Evolutionary conservation across 441 rosid genomes (phyloP).

Genomic region (Isatis lusitanica): DNA sequence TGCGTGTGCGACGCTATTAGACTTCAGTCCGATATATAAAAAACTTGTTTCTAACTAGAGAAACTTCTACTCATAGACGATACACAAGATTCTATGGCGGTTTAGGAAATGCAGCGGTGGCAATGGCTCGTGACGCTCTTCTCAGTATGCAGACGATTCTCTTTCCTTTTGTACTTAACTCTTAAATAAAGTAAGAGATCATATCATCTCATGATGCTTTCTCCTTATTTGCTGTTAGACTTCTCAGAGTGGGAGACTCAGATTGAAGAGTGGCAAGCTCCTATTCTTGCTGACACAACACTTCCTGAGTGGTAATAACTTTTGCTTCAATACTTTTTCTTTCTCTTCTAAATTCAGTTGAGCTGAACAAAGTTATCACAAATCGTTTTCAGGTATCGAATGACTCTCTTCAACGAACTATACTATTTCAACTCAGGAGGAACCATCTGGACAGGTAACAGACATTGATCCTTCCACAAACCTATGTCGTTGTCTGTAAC

Average conservation of each 20-base stretch:
- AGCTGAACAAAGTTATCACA: background rate
- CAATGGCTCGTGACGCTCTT: constrained; percentile 62
- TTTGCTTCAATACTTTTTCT: background rate
- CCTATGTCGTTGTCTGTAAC: background rate
- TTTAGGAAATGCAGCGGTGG: constrained; percentile 60
- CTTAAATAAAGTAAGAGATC: background rate
- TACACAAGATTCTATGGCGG: constrained; percentile 64
- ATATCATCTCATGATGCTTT: background rate
- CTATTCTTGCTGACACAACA: constrained; percentile 59
- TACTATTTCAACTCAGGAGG: constrained; percentile 75
- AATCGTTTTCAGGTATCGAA: constrained; percentile 50
- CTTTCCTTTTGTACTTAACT: background rate
- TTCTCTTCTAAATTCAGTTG: background rate
- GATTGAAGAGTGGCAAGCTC: constrained; percentile 74
- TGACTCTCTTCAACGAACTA: constrained; percentile 73
- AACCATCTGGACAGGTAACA: constrained; percentile 69
- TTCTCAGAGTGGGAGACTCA: constrained; percentile 56
- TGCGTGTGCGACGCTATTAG: constrained; percentile 3
- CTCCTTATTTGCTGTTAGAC: constrained; percentile 35
- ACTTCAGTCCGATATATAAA: background rate
- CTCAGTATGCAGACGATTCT: constrained; percentile 41
- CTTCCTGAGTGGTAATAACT: constrained; percentile 59
- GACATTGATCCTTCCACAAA: background rate
- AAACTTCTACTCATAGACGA: constrained; percentile 43
- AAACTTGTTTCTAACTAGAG: constrained; percentile 11